These are phyloP conservation scores for Serpula lacrymans DNA, from an alignment of 768 basidiomycete genomes.

Conservation along the genomic window DNA sequence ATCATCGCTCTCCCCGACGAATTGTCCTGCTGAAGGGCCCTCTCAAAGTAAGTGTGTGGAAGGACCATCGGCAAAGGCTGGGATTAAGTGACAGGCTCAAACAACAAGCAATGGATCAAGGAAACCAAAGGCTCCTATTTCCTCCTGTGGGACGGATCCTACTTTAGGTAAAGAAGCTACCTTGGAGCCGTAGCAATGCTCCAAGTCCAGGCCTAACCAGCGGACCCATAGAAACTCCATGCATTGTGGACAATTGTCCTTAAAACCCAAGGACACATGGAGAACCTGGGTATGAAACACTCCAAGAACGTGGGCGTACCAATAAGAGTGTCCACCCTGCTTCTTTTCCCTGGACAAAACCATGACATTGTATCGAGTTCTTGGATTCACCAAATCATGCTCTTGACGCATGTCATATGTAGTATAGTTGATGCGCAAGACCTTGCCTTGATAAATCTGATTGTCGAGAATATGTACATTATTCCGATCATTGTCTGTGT, in stretches of 20 bases:
- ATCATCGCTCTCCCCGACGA: constrained; percentile 17
- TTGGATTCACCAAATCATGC: constrained; percentile 37
- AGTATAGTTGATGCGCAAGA: constrained; percentile 18
- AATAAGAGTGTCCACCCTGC: no score
- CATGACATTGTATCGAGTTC: constrained; percentile 33
- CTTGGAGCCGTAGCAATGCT: constrained; percentile 4
- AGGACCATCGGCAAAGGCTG: constrained; percentile 10
- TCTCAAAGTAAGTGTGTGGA: constrained; percentile 7
- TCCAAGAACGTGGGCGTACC: no score
- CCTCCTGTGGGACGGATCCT: constrained; percentile 14
- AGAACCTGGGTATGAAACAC: no score
- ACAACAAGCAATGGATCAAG: constrained; percentile 28
- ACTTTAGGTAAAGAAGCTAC: constrained; percentile 6
- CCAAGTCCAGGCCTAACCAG: constrained; percentile 20
- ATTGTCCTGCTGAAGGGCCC: constrained; percentile 1
- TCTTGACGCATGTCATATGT: constrained; percentile 17
- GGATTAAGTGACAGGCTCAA: constrained; percentile 27
- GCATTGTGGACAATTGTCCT: background rate
- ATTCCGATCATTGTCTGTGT: constrained; percentile 16
- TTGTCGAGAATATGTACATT: constrained; percentile 18
- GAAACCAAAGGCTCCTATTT: constrained; percentile 28
- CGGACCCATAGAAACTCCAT: constrained; percentile 18
- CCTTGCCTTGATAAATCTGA: constrained; percentile 16
- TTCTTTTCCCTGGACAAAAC: no score
- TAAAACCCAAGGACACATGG: no score